Evolutionary conservation across 495 filamentous ascomycete genomes (phyloP), one percentile per base, ranked within the genome.

Genomic region (Halenospora varia): DNA sequence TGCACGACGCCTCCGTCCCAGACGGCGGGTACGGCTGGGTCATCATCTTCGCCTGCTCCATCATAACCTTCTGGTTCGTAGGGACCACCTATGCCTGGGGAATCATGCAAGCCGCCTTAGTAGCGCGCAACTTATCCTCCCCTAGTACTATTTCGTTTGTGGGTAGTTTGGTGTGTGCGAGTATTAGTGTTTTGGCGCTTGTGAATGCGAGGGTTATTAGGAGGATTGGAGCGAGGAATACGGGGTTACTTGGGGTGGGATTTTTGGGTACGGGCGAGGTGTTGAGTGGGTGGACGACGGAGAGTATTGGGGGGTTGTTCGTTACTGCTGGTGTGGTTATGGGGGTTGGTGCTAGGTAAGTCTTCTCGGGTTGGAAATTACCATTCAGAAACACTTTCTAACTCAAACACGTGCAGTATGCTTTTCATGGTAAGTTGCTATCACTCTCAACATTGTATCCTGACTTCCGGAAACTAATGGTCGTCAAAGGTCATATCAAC

Each of bases 21-120:
- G 81, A 86, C 29, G 82, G 82, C 15, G 82, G 81, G 15, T 79
- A 82, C 51, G 82, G 78, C 48, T 86, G 82, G 82, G 71, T 77
- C 15, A 71, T 85, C 2, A 77, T 85, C 50, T 66, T 60, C 26
- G 76, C 68, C 8, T 82, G 81, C 61, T 73, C 75, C 0, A 59
- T 78, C 0, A 48, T 83, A 10, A 75, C 76, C 2, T 86, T 78
- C 69, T 82, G 78, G 80, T 72, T 77, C 42, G 72, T 78, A 25
- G 81, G 81, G 18, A 75, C 70, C 0, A 73, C 72, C 9, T 79
- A 80, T 57, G 73, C 71, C 51, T 86, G 82, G 82, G 83, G 83
- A 13, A 69, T 86, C 0, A 66, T 85, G 35, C 82, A 84, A 61
- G 73, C 74, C 0, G 81, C 75, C 0, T 70, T 85, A 3, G 74